Percentiles rank a stretch among this genome's conserved stretches.
These are phyloP conservation scores for Saturnispora zaruensis DNA, from an alignment of 805 yeast genomes.

Conservation along the genomic window DNA sequence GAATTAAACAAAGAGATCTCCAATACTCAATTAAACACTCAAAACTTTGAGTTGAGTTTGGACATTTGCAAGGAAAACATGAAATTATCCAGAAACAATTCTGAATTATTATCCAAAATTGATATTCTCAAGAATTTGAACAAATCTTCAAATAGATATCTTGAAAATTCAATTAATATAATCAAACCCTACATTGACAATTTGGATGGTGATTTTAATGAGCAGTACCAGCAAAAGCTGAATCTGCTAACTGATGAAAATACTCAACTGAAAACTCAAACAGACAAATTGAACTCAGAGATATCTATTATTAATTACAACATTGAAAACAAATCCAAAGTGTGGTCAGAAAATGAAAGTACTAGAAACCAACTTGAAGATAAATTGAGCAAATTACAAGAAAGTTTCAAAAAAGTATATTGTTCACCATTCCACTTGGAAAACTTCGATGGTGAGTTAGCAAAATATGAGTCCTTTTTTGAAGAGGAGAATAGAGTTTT, in stretches of 20 bases:
- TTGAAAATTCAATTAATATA: conserved; percentile 8
- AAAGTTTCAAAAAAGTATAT: conserved; percentile 19
- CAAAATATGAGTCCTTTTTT: conserved; percentile 54
- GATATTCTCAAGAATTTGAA: conserved; percentile 21
- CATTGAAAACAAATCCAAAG: background rate
- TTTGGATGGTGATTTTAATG: conserved; percentile 10
- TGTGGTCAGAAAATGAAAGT: background rate
- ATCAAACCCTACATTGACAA: conserved; percentile 7
- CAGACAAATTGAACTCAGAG: conserved; percentile 9
- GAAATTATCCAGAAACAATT: conserved; percentile 43
- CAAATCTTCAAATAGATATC: conserved; percentile 14
- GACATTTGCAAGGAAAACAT: conserved; percentile 49
- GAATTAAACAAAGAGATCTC: conserved; percentile 30
- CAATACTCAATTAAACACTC: conserved; percentile 30
- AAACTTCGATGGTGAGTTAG: conserved; percentile 41
- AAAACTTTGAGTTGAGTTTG: conserved; percentile 33
- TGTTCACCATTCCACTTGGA: conserved; percentile 34
- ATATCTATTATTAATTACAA: conserved; percentile 8
- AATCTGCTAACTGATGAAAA: conserved; percentile 11
- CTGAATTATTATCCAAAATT: conserved; percentile 50
- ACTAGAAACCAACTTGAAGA: conserved; percentile 1
- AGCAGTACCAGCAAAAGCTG: conserved; percentile 2
- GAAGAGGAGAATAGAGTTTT: conserved; percentile 53
- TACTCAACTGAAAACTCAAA: conserved; percentile 9
- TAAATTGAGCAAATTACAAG: background rate